Conservation (phyloP, 768 basidiomycete species). For the Tricholoma bakamatsutake region DNA sequence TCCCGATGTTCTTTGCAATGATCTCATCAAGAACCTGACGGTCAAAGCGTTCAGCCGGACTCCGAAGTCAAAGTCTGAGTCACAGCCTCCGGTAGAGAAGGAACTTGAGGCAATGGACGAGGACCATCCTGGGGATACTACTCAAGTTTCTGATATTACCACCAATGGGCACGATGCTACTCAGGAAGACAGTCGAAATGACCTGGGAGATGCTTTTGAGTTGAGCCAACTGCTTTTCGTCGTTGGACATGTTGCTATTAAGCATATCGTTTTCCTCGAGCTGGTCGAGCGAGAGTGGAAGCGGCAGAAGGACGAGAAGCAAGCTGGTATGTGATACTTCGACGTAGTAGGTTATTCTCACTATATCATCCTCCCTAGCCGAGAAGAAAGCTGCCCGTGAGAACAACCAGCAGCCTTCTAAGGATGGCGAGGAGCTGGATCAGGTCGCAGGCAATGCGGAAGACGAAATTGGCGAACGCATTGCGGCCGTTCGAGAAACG, state of each 20-base stretch:
- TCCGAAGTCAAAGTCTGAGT: conserved; percentile 19
- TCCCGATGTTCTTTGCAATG: conserved; percentile 78
- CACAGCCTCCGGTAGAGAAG: conserved; percentile 21
- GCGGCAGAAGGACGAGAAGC: conserved; percentile 87
- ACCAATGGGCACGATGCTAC: conserved; percentile 22
- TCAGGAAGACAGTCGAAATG: conserved; percentile 33
- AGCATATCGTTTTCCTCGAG: conserved; percentile 95
- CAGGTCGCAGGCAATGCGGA: conserved; percentile 97
- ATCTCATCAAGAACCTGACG: conserved; percentile 80
- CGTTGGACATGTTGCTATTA: conserved; percentile 95
- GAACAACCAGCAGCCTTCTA: conserved; percentile 35
- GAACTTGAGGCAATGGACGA: conserved; percentile 53
- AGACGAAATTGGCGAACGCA: conserved; percentile 94
- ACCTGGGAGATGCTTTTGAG: conserved; percentile 77
- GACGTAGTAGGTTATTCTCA: neutral
- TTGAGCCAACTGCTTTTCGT: conserved; percentile 93
- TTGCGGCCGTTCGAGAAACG: conserved; percentile 76
- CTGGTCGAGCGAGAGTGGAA: conserved; percentile 96
- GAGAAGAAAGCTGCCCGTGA: conserved; percentile 50
- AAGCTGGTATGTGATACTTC: conserved; percentile 48
- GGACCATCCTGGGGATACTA: conserved; percentile 34
- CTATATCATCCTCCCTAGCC: conserved; percentile 27
- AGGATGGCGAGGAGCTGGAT: conserved; percentile 84
- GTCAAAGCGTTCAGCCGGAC: conserved; percentile 53
- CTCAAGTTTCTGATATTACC: conserved; percentile 24